Evolutionary conservation across 495 filamentous ascomycete species (phyloP).

Genomic region (Pyrenula aspistea): DNA sequence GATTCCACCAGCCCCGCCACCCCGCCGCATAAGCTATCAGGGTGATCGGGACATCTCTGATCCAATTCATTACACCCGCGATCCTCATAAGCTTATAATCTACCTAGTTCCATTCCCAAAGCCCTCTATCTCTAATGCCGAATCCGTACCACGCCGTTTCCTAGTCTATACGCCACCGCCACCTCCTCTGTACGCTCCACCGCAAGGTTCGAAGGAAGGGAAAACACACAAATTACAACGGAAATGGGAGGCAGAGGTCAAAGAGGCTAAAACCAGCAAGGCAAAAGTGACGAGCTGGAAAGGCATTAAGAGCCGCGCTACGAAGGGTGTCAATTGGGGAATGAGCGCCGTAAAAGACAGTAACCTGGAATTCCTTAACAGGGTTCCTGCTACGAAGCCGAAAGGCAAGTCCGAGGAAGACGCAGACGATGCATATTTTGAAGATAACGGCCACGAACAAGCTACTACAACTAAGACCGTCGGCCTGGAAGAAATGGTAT

Average conservation of each 20-base stretch:
- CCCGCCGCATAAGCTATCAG: not conserved
- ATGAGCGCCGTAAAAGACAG: slow-evolving; percentile 18
- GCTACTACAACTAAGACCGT: slow-evolving; percentile 16
- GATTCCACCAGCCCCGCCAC: not conserved
- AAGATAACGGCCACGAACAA: slow-evolving; percentile 8
- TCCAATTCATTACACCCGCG: slow-evolving; percentile 16
- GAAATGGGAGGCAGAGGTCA: slow-evolving; percentile 28
- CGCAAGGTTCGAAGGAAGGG: slow-evolving; percentile 23
- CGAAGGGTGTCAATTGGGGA: slow-evolving; percentile 19
- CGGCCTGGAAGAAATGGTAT: slow-evolving; percentile 20
- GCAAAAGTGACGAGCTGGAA: slow-evolving; percentile 22
- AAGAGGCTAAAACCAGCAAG: slow-evolving; percentile 20
- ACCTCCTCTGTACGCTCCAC: slow-evolving; percentile 19
- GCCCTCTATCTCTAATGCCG: slow-evolving; percentile 12
- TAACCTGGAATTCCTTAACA: slow-evolving; percentile 26
- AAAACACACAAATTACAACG: slow-evolving; percentile 24
- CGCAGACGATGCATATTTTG: not conserved
- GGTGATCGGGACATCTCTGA: slow-evolving; percentile 13
- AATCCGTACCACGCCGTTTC: slow-evolving; percentile 20
- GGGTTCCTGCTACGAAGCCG: slow-evolving; percentile 11
- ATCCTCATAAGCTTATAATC: slow-evolving; percentile 21
- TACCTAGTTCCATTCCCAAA: slow-evolving; percentile 29
- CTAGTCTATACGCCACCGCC: slow-evolving; percentile 26
- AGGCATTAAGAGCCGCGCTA: slow-evolving; percentile 23
- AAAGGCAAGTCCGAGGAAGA: not conserved